Percentiles rank a stretch among this genome's conserved stretches.
phyloP scores from a whole-genome alignment of 306 rosid genomes.

The Cicer bijugum region DNA sequence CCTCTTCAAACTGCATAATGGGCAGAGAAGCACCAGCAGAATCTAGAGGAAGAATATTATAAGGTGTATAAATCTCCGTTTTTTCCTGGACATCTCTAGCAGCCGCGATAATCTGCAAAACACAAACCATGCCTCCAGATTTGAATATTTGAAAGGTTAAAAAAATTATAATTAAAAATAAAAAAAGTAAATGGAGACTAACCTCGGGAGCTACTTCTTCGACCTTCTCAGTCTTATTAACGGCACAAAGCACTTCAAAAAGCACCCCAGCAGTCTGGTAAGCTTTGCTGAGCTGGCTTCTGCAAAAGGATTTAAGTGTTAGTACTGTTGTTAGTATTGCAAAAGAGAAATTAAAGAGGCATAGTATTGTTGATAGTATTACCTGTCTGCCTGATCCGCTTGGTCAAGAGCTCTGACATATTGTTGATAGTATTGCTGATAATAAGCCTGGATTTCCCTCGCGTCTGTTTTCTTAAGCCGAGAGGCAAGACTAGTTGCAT shows the following conservation, averaged over 20 bases:
- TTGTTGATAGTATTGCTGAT: conserved; percentile 88
- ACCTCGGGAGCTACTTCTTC: conserved; percentile 99
- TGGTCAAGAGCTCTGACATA: conserved; percentile 92
- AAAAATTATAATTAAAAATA: background rate
- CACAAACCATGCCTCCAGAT: conserved; percentile 29
- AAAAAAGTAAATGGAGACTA: conserved; percentile 42
- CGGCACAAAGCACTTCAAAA: conserved; percentile 96
- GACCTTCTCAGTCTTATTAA: conserved; percentile 91
- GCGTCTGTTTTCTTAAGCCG: conserved; percentile 90
- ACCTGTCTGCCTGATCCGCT: conserved; percentile 95
- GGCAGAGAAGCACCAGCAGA: conserved; percentile 90
- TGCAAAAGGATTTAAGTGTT: conserved; percentile 49
- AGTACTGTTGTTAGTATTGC: background rate
- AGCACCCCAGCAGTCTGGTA: conserved; percentile 95
- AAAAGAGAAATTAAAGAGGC: background rate
- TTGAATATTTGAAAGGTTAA: conserved; percentile 24
- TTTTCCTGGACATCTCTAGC: conserved; percentile 98
- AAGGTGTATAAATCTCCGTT: conserved; percentile 87
- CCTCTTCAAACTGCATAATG: conserved; percentile 97
- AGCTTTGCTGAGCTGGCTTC: conserved; percentile 95
- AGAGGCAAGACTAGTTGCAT: conserved; percentile 77
- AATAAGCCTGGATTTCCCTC: conserved; percentile 85
- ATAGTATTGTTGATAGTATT: background rate
- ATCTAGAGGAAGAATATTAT: conserved; percentile 95
- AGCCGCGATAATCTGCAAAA: conserved; percentile 87